These are phyloP conservation scores for Ophiostoma australiae DNA, from an alignment of 2,329 filamentous ascomycete species.

Conservation along the genomic window DNA sequence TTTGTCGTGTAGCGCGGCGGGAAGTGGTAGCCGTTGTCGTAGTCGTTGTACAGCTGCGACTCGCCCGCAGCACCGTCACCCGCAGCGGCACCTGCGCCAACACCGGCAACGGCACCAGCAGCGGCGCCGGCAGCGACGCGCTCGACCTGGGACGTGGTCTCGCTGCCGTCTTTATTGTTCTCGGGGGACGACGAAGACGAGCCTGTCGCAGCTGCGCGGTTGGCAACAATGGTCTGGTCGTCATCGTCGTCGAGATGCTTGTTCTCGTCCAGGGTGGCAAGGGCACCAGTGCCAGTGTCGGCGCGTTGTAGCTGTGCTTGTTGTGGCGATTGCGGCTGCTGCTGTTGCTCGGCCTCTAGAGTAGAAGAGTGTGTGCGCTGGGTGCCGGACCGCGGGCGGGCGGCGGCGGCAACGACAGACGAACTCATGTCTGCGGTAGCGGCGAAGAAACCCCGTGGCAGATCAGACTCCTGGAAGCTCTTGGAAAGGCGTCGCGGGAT, in stretches of 20 bases:
- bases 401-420: slow-evolving; percentile 32
- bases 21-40: slow-evolving; percentile 62
- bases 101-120: not conserved
- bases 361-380: slow-evolving; percentile 22
- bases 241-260: slow-evolving; percentile 16
- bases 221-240: slow-evolving; percentile 8
- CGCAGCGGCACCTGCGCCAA: not conserved
- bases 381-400: slow-evolving; percentile 21
- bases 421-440: slow-evolving; percentile 45
- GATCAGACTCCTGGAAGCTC: slow-evolving; percentile 43
- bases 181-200: not conserved
- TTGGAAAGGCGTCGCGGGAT: slow-evolving; percentile 27
- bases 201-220: not conserved
- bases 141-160: not conserved
- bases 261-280: slow-evolving; percentile 24
- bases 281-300: not conserved
- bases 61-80: not conserved
- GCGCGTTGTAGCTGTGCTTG: not conserved
- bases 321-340: not conserved
- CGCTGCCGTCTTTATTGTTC: not conserved
- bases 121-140: not conserved
- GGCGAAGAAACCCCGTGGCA: slow-evolving; percentile 46
- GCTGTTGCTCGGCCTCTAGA: slow-evolving; percentile 10
- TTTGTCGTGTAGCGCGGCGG: slow-evolving; percentile 57
- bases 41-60: slow-evolving; percentile 34